A percentile compares a stretch with the other conserved stretches of the same genome.
phyloP scores from a whole-genome alignment of 1,284 basidiomycete species.

The Fomitopsis pinicola region DNA sequence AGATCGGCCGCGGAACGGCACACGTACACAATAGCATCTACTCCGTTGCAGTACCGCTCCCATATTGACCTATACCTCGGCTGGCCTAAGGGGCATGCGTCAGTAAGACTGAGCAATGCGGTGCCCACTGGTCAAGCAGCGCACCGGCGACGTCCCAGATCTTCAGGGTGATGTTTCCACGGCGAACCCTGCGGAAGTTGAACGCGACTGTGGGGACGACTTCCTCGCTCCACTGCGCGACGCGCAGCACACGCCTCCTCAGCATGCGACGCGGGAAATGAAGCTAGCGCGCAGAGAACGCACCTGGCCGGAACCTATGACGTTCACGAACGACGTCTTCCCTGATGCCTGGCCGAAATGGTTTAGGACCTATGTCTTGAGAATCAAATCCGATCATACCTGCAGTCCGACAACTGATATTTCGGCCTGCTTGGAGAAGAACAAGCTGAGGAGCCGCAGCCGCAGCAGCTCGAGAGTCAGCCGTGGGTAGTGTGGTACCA shows the following conservation, averaged over 20 bases:
- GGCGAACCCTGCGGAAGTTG: conserved; percentile 81
- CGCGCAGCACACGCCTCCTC: not conserved
- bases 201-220: conserved; percentile 94
- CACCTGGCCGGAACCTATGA: conserved; percentile 83
- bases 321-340: conserved; percentile 92
- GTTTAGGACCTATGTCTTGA: conserved; percentile 1
- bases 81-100: conserved; percentile 54
- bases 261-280: not conserved
- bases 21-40: conserved; percentile 89
- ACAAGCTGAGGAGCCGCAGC: conserved; percentile 39
- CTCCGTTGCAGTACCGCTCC: conserved; percentile 95
- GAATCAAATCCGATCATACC: conserved; percentile 35
- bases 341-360: conserved; percentile 71
- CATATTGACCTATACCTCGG: conserved; percentile 92
- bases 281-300: conserved; percentile 14
- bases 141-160: conserved; percentile 91
- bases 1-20: not conserved
- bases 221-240: conserved; percentile 79
- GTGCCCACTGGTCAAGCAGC: conserved; percentile 14
- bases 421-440: conserved; percentile 91
- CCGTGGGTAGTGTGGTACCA: not conserved
- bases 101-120: too few relatives aligned
- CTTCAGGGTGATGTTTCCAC: conserved; percentile 88
- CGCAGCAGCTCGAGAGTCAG: not conserved
- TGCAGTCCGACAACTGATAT: conserved; percentile 93